Evolutionary conservation across 495 filamentous ascomycete species (phyloP).

Genomic region (Hypoxylon lienhwacheense): DNA sequence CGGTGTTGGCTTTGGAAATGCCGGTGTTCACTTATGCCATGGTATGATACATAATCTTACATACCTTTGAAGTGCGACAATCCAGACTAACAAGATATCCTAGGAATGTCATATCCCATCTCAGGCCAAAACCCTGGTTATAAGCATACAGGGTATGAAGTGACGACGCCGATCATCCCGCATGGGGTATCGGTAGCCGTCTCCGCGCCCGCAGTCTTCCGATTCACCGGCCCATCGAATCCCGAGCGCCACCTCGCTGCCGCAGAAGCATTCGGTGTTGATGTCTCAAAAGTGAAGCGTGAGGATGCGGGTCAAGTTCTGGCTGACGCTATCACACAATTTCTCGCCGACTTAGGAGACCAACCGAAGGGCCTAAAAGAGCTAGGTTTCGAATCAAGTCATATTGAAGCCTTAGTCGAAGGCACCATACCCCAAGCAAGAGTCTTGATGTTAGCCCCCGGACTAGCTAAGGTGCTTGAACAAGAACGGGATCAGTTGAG

Average conservation of each 20-base stretch:
- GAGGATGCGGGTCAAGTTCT: conserved; percentile 88
- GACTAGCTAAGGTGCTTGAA: conserved; percentile 69
- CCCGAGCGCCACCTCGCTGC: conserved; percentile 88
- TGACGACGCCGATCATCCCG: conserved; percentile 77
- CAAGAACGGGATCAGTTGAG: conserved; percentile 58
- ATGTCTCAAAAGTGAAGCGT: conserved; percentile 79
- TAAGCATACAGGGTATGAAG: conserved; percentile 79
- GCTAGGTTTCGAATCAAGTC: conserved; percentile 71
- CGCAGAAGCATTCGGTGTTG: conserved; percentile 88
- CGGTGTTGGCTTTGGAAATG: conserved; percentile 95
- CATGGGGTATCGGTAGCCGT: conserved; percentile 96
- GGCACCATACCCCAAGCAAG: conserved; percentile 89
- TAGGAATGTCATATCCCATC: conserved; percentile 91
- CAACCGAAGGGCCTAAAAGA: conserved; percentile 85
- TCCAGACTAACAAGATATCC: not conserved
- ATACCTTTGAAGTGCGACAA: not conserved
- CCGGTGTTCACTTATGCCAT: conserved; percentile 95
- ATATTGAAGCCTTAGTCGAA: conserved; percentile 84
- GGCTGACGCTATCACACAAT: conserved; percentile 74
- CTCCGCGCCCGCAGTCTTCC: conserved; percentile 90
- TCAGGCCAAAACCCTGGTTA: conserved; percentile 91
- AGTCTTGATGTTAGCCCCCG: conserved; percentile 90
- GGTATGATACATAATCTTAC: conserved; percentile 46
- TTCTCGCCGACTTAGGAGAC: conserved; percentile 79
- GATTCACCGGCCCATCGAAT: conserved; percentile 86